phyloP scores from a whole-genome alignment of 306 rosid genomes.

The Styphnolobium japonicum region DNA sequence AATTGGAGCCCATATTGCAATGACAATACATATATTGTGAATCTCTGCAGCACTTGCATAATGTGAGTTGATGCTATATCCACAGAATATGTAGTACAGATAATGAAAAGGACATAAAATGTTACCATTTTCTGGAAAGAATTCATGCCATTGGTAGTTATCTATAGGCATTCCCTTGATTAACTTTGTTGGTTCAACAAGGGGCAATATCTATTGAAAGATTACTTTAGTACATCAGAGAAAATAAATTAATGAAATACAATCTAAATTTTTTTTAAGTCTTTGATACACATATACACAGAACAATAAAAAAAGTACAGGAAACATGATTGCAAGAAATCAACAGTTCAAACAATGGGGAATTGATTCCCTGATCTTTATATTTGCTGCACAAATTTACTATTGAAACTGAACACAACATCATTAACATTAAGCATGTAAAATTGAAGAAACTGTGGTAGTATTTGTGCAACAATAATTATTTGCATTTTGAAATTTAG shows the following conservation, averaged over 20 bases:
- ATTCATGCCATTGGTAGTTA: conserved; percentile 92
- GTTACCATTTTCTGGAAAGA: conserved; percentile 84
- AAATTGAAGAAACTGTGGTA: background rate
- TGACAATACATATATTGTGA: conserved; percentile 55
- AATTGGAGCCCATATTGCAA: conserved; percentile 97
- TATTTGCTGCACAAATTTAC: background rate
- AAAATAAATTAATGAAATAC: background rate
- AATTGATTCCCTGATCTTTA: background rate
- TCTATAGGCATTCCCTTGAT: conserved; percentile 67
- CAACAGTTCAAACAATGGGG: background rate
- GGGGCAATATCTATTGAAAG: conserved; percentile 68
- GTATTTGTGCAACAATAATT: too few species aligned
- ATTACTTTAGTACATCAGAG: conserved; percentile 23
- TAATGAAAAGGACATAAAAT: conserved; percentile 19
- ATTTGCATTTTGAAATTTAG: background rate
- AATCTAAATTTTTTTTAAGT: background rate
- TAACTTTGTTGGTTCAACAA: conserved; percentile 79
- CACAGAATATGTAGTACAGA: conserved; percentile 14
- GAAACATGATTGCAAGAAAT: conserved; percentile 9
- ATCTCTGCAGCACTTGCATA: conserved; percentile 48
- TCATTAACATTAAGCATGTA: background rate
- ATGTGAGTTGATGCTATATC: conserved; percentile 24
- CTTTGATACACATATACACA: background rate
- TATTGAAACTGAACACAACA: background rate
- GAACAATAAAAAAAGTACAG: conserved; percentile 2